Base-by-base conservation (phyloP, 1,284 basidiomycete genomes). In the Salmacisia buchloeana region DNA sequence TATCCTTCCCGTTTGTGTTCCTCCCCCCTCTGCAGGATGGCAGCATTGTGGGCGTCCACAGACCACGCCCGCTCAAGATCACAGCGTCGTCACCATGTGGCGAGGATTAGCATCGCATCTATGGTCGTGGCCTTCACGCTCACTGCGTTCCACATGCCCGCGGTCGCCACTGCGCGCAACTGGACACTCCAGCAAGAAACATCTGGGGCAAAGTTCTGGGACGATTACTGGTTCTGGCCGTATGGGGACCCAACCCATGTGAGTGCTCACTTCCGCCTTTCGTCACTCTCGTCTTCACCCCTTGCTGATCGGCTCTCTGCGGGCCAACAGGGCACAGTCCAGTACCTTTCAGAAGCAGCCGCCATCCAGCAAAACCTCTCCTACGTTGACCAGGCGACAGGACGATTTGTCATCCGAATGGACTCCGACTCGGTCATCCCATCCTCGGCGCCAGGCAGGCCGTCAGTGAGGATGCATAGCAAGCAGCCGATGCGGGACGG, bases 401-500 rank as follows among this genome's bases (percentile, higher is more conserved):
- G 56, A 18, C 54, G 70, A 62, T 52, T 29, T 66, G 59, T 69
- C 65, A 12, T 59, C 34, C 52, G 69, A 10, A 15, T 25, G 21
- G 21, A 45, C 31, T 70, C 67, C 63, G 70, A 65, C 49, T 18
- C 15, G 43, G 25, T 60, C 34, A 45, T 45, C 34, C n/a, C n/a
- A 2, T 18, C 25, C 34, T 31, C 49, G 3, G 10, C 49, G 9
- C 12, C 23, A 5, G 49, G 49, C 31, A 57, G 62, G 15, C 43
- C 61, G 13, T 68, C 68, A 23, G 70, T 75, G 0, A 68, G 73
- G 27, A 62, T 75, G 62, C 69, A 64, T 58, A 69, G 67, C 64
- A 68, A 73, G 61, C 64, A 69, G 45, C 63, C 70, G 7, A 73
- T 69, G 63, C 66, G 67, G 58, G 67, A 67, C 21, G 74, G 74